These are phyloP conservation scores for Trametes versicolor DNA, from an alignment of 1,284 basidiomycete genomes.

Conservation along the genomic window DNA sequence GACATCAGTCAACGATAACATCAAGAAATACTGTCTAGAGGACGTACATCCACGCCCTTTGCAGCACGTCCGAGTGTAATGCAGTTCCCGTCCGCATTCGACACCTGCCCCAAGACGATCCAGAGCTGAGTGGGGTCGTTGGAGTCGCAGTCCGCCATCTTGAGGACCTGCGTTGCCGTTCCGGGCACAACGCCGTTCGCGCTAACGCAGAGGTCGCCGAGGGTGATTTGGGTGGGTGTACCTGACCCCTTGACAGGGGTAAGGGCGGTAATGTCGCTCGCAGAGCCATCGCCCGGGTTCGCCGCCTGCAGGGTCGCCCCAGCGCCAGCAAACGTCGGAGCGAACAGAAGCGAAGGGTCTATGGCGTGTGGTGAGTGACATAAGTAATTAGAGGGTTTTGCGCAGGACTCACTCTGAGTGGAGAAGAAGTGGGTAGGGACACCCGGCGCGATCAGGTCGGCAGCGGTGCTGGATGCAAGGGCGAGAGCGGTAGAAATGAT, in stretches of 20 bases:
- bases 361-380: not conserved
- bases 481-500: conserved; percentile 15
- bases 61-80: conserved; percentile 26
- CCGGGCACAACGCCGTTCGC: conserved; percentile 26
- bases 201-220: conserved; percentile 27
- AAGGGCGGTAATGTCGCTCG: conserved; percentile 24
- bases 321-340: conserved; percentile 5
- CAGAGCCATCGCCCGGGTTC: conserved; percentile 24
- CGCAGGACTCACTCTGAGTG: conserved; percentile 21
- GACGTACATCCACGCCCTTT: conserved; percentile 14
- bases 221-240: conserved; percentile 22
- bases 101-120: conserved; percentile 22
- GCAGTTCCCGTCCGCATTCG: conserved; percentile 34
- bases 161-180: conserved; percentile 18
- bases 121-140: conserved; percentile 20
- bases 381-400: not conserved
- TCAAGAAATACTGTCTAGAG: too few relatives aligned
- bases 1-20: not conserved
- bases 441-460: conserved; percentile 26
- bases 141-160: conserved; percentile 26
- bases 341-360: conserved; percentile 26
- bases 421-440: conserved; percentile 29
- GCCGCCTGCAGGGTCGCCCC: conserved; percentile 12
- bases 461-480: conserved; percentile 18
- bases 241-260: conserved; percentile 15